phyloP scores from a whole-genome alignment of 2,329 filamentous ascomycete genomes.

The Epichloe gansuensis region DNA sequence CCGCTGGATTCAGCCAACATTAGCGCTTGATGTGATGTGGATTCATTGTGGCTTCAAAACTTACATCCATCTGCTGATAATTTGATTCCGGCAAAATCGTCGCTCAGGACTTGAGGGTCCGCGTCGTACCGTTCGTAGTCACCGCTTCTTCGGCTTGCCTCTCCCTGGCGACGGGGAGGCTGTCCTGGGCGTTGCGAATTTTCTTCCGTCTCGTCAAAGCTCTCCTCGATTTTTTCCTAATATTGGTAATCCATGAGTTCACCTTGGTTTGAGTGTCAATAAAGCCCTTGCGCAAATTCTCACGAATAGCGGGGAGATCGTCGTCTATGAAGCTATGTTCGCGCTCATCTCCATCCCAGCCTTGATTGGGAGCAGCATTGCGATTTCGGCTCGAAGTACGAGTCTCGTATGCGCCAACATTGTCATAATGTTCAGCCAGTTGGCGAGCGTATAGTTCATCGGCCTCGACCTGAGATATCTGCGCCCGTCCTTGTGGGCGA shows the following conservation, averaged over 20 bases:
- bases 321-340: slow-evolving; percentile 94
- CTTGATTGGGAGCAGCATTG: slow-evolving; percentile 28
- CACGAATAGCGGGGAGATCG: slow-evolving; percentile 82
- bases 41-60: slow-evolving; percentile 19
- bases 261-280: slow-evolving; percentile 86
- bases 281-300: slow-evolving; percentile 91
- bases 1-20: slow-evolving; percentile 10
- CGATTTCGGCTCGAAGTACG: slow-evolving; percentile 36
- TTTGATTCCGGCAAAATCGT: slow-evolving; percentile 71
- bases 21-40: background rate
- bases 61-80: slow-evolving; percentile 50
- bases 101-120: slow-evolving; percentile 78
- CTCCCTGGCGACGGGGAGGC: slow-evolving; percentile 40
- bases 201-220: slow-evolving; percentile 59
- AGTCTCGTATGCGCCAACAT: slow-evolving; percentile 43
- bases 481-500: slow-evolving; percentile 51
- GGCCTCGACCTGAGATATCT: slow-evolving; percentile 71
- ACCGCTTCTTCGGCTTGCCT: slow-evolving; percentile 58
- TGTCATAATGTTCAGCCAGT: slow-evolving; percentile 82
- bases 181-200: slow-evolving; percentile 17
- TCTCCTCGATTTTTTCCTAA: slow-evolving; percentile 92
- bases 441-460: slow-evolving; percentile 89
- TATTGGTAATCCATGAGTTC: slow-evolving; percentile 79
- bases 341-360: slow-evolving; percentile 41
- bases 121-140: slow-evolving; percentile 92